Conservation (phyloP, 176 grass and related monocot species). For the Alloteropsis semialata region DNA sequence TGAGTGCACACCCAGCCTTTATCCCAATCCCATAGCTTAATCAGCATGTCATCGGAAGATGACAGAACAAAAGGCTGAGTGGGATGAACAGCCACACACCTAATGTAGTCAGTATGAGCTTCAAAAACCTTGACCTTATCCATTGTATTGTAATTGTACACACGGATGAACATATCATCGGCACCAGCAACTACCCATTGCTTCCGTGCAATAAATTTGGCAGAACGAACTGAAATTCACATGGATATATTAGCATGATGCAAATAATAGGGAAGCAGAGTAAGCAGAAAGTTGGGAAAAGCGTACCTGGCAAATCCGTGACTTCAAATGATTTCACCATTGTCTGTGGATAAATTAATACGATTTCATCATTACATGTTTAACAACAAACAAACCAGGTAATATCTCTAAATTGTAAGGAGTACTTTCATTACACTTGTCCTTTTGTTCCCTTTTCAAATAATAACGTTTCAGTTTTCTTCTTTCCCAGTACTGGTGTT, state of each 20-base stretch:
- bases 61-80: constrained; percentile 93
- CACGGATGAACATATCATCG: constrained; percentile 96
- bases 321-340: constrained; percentile 99
- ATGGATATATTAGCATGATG: constrained; percentile 29
- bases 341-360: constrained; percentile 55
- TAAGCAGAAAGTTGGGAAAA: neutral
- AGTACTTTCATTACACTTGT: neutral
- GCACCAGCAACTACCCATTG: constrained; percentile 98
- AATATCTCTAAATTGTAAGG: neutral
- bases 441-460: neutral
- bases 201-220: constrained; percentile 89
- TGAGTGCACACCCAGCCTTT: constrained; percentile 96
- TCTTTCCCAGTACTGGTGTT: neutral
- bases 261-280: constrained; percentile 9
- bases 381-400: neutral
- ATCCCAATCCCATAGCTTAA: constrained; percentile 99
- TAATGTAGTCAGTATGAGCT: constrained; percentile 91
- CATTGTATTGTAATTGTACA: constrained; percentile 97
- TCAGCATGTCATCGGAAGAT: constrained; percentile 98
- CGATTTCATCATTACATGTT: neutral
- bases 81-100: constrained; percentile 98
- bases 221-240: constrained; percentile 71
- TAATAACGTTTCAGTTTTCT: neutral
- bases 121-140: constrained; percentile 95
- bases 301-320: constrained; percentile 87